Evolutionary conservation across 2,329 filamentous ascomycete genomes (phyloP).

Genomic region (Ophiocordyceps polyrhachis-furcata): DNA sequence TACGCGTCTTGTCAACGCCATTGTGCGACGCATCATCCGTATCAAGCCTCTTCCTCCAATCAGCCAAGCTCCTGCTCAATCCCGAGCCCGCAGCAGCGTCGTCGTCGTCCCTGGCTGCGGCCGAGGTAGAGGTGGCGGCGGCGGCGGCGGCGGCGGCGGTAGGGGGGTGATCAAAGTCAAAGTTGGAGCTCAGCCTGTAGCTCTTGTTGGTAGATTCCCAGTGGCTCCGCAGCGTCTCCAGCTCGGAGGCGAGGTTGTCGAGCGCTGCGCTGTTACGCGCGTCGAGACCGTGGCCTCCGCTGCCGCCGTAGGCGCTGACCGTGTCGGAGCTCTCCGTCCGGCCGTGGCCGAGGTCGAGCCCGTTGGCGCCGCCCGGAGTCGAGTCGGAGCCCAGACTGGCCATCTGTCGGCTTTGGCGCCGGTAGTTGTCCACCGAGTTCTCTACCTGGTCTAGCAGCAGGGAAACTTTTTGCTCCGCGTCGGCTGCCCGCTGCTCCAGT

Average conservation of each 20-base stretch:
- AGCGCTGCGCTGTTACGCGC: constrained; percentile 48
- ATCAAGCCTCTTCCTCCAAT: constrained; percentile 66
- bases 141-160: constrained; percentile 8
- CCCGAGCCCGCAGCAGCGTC: constrained; percentile 21
- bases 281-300: constrained; percentile 28
- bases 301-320: constrained; percentile 41
- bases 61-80: constrained; percentile 54
- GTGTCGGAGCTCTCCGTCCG: constrained; percentile 39
- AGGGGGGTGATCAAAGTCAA: constrained; percentile 53
- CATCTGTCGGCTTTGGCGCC: constrained; percentile 49
- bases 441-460: constrained; percentile 90
- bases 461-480: constrained; percentile 85
- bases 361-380: constrained; percentile 13
- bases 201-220: constrained; percentile 96
- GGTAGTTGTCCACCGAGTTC: constrained; percentile 83
- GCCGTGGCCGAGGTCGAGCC: constrained; percentile 20
- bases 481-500: constrained; percentile 67
- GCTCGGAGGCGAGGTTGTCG: constrained; percentile 78
- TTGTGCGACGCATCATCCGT: constrained; percentile 19
- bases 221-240: constrained; percentile 74
- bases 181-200: constrained; percentile 75
- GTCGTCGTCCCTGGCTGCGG: constrained; percentile 22
- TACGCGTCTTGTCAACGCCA: constrained; percentile 11
- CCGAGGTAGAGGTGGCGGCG: constrained; percentile 3
- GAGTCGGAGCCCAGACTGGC: constrained; percentile 32